Evolutionary conservation across 306 rosid genomes (phyloP).

Genomic region (Cicer cuneatum): DNA sequence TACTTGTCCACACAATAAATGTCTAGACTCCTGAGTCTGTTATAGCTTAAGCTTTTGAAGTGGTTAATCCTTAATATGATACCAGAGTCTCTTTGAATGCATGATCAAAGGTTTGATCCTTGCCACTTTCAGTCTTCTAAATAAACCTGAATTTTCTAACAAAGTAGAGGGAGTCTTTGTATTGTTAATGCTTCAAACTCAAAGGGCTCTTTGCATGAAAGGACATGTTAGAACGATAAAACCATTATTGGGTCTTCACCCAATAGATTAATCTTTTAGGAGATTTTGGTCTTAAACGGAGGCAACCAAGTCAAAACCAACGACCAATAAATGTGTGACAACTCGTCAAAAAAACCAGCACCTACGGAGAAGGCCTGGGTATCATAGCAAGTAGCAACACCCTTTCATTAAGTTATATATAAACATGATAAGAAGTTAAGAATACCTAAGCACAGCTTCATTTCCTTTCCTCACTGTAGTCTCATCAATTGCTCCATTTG

Average conservation of each 20-base stretch:
- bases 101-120: conserved; percentile 3
- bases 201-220: conserved; percentile 2
- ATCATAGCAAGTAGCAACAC: not conserved
- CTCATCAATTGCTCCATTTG: conserved; percentile 85
- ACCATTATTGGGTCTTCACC: conserved; percentile 10
- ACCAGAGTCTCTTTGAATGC: not conserved
- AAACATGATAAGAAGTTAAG: conserved; percentile 22
- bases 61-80: conserved; percentile 15
- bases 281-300: not conserved
- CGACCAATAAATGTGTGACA: conserved; percentile 32
- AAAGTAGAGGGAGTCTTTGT: conserved; percentile 13
- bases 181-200: not conserved
- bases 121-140: not conserved
- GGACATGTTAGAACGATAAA: conserved; percentile 24
- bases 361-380: not conserved
- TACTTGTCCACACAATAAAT: conserved; percentile 8
- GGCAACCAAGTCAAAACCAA: conserved; percentile 11
- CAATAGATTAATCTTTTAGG: not conserved
- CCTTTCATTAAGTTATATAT: conserved; percentile 20
- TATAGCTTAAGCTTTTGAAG: conserved; percentile 4
- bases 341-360: conserved; percentile 19
- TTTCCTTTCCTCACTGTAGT: conserved; percentile 81
- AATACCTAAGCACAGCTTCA: conserved; percentile 92
- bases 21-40: not conserved
- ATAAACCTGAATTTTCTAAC: conserved; percentile 15